Base-by-base conservation (phyloP, 768 basidiomycete species). In the Cystobasidium tubakii region DNA sequence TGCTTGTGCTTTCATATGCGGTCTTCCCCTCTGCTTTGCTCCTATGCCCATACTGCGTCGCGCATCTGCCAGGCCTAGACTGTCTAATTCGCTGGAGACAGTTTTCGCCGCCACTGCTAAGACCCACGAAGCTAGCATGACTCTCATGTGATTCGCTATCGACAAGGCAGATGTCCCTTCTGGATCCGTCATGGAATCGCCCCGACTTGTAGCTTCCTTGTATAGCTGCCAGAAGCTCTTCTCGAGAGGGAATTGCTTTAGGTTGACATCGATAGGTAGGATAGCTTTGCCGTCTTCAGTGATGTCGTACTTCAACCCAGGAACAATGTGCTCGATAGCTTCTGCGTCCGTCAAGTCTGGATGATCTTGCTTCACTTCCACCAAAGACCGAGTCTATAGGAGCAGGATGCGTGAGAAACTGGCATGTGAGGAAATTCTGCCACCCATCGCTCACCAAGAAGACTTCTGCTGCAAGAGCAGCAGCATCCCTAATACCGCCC, bases 241-340 rank as follows among this genome's bases (percentile, higher is more conserved):
- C 10, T 79, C 75, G 0, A 63, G 34, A 0, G 79, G 79, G 75
- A 78, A 79, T 3, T 75, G 75, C 55, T 77, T 76, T 19, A 79
- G 75, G 0, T 73, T 66, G 15, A 79, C 77, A 46, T 79, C 79
- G 15, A 78, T 55, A 12, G 69, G 62, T n/a, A 79, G 33, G 23
- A 74, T 67, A n/a, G 75, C 21, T 55, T 78, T 67, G 0, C 77
- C 77, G 10, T 62, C 53, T 15, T 75, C 71, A 21, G 33, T 43
- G 33, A 60, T 13, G 7, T 62, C 64, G 19, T 73, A 77, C 57
- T 77, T 73, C 13, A 75, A 54, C 7, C 76, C 76, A 1, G 79
- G 79, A 10, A 79, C 63, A 19, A 77, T 46, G 1, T 42, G 33
- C 50, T 67, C 33, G 27, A 77, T 71, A 3, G 75, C 75, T 4